phyloP scores from a whole-genome alignment of 202 grass and related monocot genomes.

The Saccharum hybrid region DNA sequence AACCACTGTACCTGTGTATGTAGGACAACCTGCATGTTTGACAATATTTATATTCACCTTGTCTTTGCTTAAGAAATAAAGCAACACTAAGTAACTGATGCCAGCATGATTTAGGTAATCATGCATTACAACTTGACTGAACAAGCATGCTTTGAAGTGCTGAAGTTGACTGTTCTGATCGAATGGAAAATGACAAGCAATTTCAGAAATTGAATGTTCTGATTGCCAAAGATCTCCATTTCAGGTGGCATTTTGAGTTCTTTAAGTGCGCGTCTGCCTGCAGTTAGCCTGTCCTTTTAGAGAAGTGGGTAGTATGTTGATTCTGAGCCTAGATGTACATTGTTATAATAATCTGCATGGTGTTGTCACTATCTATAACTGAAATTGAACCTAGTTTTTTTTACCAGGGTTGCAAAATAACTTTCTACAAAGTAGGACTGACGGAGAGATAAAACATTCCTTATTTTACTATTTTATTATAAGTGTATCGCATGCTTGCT shows the following conservation, averaged over 20 bases:
- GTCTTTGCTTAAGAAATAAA: conserved; percentile 21
- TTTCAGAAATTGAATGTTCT: conserved; percentile 14
- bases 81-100: conserved; percentile 27
- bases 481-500: conserved; percentile 8
- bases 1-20: not conserved
- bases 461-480: conserved; percentile 28
- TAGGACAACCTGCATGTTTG: not conserved
- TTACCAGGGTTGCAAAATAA: not conserved
- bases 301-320: conserved; percentile 2
- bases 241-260: not conserved
- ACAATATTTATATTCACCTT: not conserved
- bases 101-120: conserved; percentile 3
- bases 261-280: not conserved
- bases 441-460: not conserved
- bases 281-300: not conserved
- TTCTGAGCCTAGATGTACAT: conserved; percentile 25
- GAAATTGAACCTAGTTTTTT: not conserved
- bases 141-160: conserved; percentile 33
- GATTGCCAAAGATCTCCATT: conserved; percentile 2
- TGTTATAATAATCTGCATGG: not conserved
- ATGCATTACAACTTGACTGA: conserved; percentile 25
- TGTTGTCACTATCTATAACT: not conserved
- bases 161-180: conserved; percentile 1
- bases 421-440: conserved; percentile 3
- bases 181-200: conserved; percentile 24